These are phyloP conservation scores for Huntiella abstrusa DNA, from an alignment of 2,329 filamentous ascomycete genomes.

Conservation along the genomic window DNA sequence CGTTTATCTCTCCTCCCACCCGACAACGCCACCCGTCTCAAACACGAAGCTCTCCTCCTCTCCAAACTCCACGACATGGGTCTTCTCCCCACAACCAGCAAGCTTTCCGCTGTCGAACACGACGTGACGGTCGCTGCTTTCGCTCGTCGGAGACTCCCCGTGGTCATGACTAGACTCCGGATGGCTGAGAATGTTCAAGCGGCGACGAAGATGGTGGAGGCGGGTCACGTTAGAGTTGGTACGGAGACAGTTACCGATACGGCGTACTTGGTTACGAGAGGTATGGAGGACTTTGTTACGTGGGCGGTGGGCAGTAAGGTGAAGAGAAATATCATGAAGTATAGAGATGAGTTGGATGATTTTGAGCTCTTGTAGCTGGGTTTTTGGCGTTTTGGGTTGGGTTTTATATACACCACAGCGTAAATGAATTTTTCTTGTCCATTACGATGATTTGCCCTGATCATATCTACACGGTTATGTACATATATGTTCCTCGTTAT, in stretches of 20 bases:
- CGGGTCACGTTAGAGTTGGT: slow-evolving; percentile 81
- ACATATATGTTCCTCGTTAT: no score
- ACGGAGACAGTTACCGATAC: slow-evolving; percentile 81
- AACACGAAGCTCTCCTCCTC: slow-evolving; percentile 72
- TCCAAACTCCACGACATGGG: slow-evolving; percentile 91
- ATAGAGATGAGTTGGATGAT: slow-evolving; percentile 86
- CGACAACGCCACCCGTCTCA: slow-evolving; percentile 55
- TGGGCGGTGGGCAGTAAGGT: slow-evolving; percentile 96
- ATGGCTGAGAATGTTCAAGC: slow-evolving; percentile 88
- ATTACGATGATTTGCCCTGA: not conserved
- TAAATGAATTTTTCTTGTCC: not conserved
- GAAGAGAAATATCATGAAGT: slow-evolving; percentile 88
- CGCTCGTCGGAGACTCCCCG: slow-evolving; percentile 62
- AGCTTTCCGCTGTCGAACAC: slow-evolving; percentile 70
- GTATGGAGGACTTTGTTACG: slow-evolving; percentile 89
- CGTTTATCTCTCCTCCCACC: slow-evolving; percentile 67
- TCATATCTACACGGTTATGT: no score
- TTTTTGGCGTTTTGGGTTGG: slow-evolving; percentile 1
- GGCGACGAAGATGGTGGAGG: slow-evolving; percentile 74
- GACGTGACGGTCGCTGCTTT: slow-evolving; percentile 79
- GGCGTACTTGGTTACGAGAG: slow-evolving; percentile 72
- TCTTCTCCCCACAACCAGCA: slow-evolving; percentile 55
- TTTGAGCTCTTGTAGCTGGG: slow-evolving; percentile 63
- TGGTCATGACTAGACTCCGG: slow-evolving; percentile 74
- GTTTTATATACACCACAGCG: not conserved